Percentiles rank a stretch among this genome's conserved stretches.
Evolutionary conservation across 768 basidiomycete genomes (phyloP).

Genomic region (Fomitopsis serialis): DNA sequence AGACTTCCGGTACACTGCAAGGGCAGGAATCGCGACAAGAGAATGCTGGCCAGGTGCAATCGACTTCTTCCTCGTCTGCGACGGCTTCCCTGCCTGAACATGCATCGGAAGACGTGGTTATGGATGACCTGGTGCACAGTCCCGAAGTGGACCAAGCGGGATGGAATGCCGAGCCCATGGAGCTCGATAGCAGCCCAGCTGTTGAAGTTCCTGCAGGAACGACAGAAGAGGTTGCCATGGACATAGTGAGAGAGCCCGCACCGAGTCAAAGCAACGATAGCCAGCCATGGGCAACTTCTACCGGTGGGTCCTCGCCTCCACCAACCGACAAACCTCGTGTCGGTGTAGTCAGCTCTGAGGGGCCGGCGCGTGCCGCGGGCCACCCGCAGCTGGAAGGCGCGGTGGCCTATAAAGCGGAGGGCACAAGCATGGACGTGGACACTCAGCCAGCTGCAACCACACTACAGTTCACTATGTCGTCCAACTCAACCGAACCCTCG

Average conservation of each 20-base stretch:
- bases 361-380: no score
- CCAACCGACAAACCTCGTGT: no score
- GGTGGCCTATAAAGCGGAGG: no score
- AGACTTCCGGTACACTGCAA: constrained; percentile 1
- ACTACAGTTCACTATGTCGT: not conserved
- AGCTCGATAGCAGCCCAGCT: not conserved
- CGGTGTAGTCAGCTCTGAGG: not conserved
- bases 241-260: not conserved
- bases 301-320: no score
- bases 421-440: no score
- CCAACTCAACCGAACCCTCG: not conserved
- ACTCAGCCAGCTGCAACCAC: no score
- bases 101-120: not conserved
- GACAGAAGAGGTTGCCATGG: not conserved
- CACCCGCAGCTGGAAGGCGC: no score
- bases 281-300: not conserved
- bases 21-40: not conserved
- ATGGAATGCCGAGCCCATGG: not conserved
- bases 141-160: not conserved
- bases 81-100: not conserved
- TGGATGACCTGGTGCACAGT: not conserved
- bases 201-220: not conserved
- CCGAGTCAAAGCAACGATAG: no score
- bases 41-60: not conserved
- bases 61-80: not conserved